phyloP scores from a whole-genome alignment of 1,284 basidiomycete species.

The Puccinia polysora region DNA sequence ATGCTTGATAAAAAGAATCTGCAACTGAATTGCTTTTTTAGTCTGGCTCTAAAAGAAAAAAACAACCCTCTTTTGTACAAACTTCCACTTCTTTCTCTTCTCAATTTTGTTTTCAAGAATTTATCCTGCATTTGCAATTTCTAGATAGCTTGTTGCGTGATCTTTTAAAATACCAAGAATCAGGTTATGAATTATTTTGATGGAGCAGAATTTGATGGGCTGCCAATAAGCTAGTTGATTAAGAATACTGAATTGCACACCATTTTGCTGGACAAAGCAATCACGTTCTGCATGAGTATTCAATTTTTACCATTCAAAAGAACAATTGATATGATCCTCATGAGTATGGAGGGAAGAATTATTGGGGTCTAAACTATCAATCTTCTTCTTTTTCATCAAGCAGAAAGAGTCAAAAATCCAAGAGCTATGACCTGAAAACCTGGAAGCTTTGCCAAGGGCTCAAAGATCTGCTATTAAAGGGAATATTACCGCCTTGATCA shows the following conservation, averaged over 20 bases:
- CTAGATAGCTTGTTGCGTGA: neutral
- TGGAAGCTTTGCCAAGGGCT: neutral
- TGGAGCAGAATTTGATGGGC: neutral
- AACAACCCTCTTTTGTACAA: too few species aligned
- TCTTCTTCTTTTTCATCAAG: neutral
- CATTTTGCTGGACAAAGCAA: neutral
- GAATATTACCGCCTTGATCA: constrained; percentile 16
- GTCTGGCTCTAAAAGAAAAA: too few species aligned
- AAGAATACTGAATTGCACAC: neutral
- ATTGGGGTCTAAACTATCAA: neutral
- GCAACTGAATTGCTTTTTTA: too few species aligned
- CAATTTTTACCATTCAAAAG: neutral
- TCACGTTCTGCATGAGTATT: neutral
- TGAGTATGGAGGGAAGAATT: neutral
- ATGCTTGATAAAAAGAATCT: too few species aligned
- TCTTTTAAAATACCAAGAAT: neutral
- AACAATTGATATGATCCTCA: neutral
- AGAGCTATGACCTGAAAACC: neutral
- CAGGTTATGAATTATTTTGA: constrained; percentile 1
- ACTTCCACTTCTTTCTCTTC: too few species aligned
- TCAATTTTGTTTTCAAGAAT: too few species aligned
- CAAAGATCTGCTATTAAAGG: constrained; percentile 21
- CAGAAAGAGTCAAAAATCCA: constrained; percentile 7
- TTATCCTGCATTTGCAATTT: too few species aligned
- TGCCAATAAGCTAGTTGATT: constrained; percentile 16